Conservation (phyloP, 495 filamentous ascomycete species). For the Oidiodendron maius region DNA sequence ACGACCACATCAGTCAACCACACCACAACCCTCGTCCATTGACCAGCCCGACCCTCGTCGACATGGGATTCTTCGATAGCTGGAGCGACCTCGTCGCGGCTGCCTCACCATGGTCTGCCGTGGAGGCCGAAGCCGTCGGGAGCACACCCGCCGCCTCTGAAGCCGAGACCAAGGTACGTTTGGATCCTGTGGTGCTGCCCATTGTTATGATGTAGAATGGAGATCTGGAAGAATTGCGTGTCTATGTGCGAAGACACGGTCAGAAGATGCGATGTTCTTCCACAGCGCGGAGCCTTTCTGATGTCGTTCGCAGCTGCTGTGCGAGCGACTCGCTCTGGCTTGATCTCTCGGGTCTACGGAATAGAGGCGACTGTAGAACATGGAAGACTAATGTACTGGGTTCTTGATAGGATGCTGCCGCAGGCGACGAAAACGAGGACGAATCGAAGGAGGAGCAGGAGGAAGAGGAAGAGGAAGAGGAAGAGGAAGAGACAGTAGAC, state of each 20-base stretch:
- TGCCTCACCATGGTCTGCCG: conserved; percentile 46
- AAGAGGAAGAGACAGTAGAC: conserved; percentile 86
- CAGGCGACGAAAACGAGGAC: conserved; percentile 8
- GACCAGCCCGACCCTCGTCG: conserved; percentile 24
- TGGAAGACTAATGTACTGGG: too few species aligned
- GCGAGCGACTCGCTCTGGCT: too few species aligned
- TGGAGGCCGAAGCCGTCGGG: conserved; percentile 43
- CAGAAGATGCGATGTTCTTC: too few species aligned
- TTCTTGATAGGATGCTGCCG: too few species aligned
- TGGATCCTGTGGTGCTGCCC: too few species aligned
- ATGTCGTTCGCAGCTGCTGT: too few species aligned
- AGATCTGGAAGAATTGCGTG: too few species aligned
- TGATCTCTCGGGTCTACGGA: too few species aligned
- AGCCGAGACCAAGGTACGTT: conserved; percentile 15
- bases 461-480: conserved; percentile 75
- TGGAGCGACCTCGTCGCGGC: conserved; percentile 49
- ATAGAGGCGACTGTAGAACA: too few species aligned
- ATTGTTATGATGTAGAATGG: too few species aligned
- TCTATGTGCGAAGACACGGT: too few species aligned
- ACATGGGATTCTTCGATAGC: conserved; percentile 53
- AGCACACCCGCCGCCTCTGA: conserved; percentile 5
- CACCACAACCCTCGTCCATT: conserved; percentile 28
- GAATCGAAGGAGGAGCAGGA: conserved; percentile 44
- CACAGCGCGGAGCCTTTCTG: too few species aligned
- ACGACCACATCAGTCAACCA: conserved; percentile 4